Conservation (phyloP, 768 basidiomycete species). For the Auricularia cornea region DNA sequence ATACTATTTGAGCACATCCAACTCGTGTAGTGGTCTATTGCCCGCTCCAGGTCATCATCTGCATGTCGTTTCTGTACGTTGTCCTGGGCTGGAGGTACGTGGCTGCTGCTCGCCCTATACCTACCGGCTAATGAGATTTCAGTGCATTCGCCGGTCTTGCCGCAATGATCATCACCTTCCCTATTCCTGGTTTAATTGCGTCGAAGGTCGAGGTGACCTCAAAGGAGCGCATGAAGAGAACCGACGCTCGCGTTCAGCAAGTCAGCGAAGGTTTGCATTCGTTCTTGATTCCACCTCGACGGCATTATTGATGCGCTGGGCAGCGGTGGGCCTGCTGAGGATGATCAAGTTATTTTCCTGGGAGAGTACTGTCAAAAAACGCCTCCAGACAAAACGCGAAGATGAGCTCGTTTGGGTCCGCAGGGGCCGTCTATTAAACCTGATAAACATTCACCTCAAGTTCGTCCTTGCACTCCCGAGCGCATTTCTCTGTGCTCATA, state of each 20-base stretch:
- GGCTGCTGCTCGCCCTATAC: too few species aligned
- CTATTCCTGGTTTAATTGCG: conserved; percentile 49
- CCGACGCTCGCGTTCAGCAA: conserved; percentile 28
- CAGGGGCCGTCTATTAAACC: conserved; percentile 21
- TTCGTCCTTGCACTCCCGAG: conserved; percentile 7
- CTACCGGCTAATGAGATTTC: too few species aligned
- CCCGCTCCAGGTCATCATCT: conserved; percentile 26
- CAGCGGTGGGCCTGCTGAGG: conserved; percentile 19
- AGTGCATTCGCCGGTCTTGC: conserved; percentile 46
- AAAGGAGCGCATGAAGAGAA: conserved; percentile 39
- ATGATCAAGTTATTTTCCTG: conserved; percentile 38
- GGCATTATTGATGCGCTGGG: background rate
- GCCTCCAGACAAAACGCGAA: conserved; percentile 26
- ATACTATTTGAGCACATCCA: conserved; percentile 3
- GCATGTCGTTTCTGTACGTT: conserved; percentile 25
- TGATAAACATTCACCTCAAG: conserved; percentile 22
- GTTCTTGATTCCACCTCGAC: background rate
- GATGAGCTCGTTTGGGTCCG: conserved; percentile 25
- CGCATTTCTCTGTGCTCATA: too few species aligned
- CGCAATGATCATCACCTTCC: conserved; percentile 42
- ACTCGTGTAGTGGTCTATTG: conserved; percentile 1
- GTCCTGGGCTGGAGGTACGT: conserved; percentile 19
- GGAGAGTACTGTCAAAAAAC: conserved; percentile 23
- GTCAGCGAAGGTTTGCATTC: conserved; percentile 24
- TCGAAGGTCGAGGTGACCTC: conserved; percentile 43